Percentiles rank a stretch among this genome's conserved stretches.
phyloP scores from a whole-genome alignment of 139 green algal species.

The Tetraselmis chui region DNA sequence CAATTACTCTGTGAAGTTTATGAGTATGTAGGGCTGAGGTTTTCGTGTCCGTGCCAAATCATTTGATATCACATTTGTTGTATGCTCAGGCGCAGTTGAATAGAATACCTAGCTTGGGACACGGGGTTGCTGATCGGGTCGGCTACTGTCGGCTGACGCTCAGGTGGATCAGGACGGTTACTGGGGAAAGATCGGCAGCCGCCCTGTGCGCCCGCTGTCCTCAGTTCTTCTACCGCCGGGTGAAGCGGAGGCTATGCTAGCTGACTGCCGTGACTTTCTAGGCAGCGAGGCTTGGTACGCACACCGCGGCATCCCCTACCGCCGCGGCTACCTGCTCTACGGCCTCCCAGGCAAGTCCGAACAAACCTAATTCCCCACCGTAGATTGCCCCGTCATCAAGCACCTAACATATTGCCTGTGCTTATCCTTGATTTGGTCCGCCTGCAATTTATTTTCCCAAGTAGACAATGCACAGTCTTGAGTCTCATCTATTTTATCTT shows the following conservation, averaged over 20 bases:
- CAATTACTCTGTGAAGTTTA: too few relatives aligned
- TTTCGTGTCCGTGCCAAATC: too few relatives aligned
- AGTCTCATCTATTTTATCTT: too few relatives aligned
- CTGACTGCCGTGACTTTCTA: constrained; percentile 27
- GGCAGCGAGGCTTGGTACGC: constrained; percentile 28
- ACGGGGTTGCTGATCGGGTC: too few relatives aligned
- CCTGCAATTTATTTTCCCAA: neutral
- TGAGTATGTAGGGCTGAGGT: too few relatives aligned
- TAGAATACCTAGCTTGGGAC: too few relatives aligned
- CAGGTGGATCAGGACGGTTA: constrained; percentile 2
- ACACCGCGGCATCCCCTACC: constrained; percentile 36
- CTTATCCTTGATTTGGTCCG: neutral
- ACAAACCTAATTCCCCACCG: too few relatives aligned
- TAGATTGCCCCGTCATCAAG: too few relatives aligned
- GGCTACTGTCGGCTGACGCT: too few relatives aligned
- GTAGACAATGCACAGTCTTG: too few relatives aligned
- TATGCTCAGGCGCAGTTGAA: neutral
- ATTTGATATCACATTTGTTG: constrained; percentile 4
- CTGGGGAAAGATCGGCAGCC: constrained; percentile 26
- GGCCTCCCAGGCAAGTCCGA: constrained; percentile 27
- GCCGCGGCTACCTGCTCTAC: constrained; percentile 41
- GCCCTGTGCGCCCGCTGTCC: constrained; percentile 26
- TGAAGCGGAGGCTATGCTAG: constrained; percentile 24
- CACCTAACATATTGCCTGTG: too few relatives aligned
- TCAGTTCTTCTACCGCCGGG: constrained; percentile 26